A percentile compares a stretch with the other conserved stretches of the same genome.
phyloP scores from a whole-genome alignment of 164 flowering plant species.

The Berberis vulgaris region DNA sequence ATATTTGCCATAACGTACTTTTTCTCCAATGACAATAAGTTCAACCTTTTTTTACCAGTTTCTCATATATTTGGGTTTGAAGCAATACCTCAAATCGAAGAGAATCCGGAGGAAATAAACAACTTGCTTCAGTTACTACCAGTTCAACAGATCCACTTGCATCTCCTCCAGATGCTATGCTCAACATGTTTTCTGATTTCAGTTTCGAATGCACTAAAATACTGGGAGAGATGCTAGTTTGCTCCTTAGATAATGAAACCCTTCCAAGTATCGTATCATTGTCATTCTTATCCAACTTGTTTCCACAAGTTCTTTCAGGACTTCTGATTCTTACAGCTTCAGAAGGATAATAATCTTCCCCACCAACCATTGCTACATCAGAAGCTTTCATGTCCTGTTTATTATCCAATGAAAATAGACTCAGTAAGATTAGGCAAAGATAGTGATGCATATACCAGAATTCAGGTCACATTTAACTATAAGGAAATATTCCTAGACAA shows the following conservation, averaged over 20 bases:
- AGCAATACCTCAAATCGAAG: slow-evolving; percentile 52
- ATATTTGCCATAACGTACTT: no score
- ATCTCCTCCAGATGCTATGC: slow-evolving; percentile 9
- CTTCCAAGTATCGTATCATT: no score
- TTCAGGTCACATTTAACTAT: no score
- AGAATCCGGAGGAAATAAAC: slow-evolving; percentile 17
- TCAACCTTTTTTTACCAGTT: no score
- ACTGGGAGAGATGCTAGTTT: not conserved
- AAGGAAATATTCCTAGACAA: no score
- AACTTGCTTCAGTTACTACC: slow-evolving; percentile 16
- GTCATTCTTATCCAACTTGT: slow-evolving; percentile 3
- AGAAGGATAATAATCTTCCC: not conserved
- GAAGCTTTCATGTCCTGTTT: no score
- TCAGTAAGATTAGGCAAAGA: no score
- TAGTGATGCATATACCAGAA: no score
- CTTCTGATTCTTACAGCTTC: slow-evolving; percentile 4
- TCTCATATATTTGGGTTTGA: no score
- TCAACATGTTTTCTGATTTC: slow-evolving; percentile 11
- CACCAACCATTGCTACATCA: no score
- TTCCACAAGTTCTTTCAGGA: slow-evolving; percentile 5
- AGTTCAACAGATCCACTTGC: slow-evolving; percentile 8
- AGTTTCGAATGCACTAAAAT: not conserved
- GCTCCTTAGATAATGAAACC: not conserved
- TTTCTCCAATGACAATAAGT: no score
- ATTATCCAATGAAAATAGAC: no score